These are phyloP conservation scores for Heliamphora exappendiculata DNA, from an alignment of 148 eudicot genomes.

Conservation along the genomic window DNA sequence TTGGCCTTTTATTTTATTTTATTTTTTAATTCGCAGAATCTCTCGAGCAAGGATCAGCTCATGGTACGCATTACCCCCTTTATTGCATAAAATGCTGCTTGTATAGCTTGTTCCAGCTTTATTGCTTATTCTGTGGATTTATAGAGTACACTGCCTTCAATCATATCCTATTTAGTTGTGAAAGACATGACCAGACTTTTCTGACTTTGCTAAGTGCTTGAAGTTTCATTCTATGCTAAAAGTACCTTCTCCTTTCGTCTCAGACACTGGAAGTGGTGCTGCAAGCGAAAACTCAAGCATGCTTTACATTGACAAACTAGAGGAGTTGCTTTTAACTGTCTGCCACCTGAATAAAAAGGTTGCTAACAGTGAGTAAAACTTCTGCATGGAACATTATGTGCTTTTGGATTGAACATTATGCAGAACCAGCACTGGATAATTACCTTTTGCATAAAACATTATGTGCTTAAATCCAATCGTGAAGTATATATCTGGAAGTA, in stretches of 20 bases:
- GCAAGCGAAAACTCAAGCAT: conserved; percentile 29
- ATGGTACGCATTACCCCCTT: neutral
- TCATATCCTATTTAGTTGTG: neutral
- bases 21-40: conserved; percentile 10
- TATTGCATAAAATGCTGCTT: neutral
- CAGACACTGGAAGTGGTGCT: conserved; percentile 38
- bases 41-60: neutral
- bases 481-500: too few species aligned
- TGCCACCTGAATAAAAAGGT: conserved; percentile 72
- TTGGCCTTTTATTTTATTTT: neutral
- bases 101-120: neutral
- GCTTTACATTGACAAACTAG: conserved; percentile 48
- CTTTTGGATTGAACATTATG: too few species aligned
- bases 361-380: conserved; percentile 1
- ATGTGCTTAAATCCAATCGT: too few species aligned
- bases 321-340: conserved; percentile 64
- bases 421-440: too few species aligned
- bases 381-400: too few species aligned
- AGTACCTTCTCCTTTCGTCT: conserved; percentile 16
- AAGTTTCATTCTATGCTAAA: conserved; percentile 21
- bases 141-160: neutral
- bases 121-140: neutral
- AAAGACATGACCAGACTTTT: neutral
- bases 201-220: conserved; percentile 3
- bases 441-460: too few species aligned